phyloP scores from a whole-genome alignment of 2,329 filamentous ascomycete genomes.

The Hypoxylon rubiginosum region DNA sequence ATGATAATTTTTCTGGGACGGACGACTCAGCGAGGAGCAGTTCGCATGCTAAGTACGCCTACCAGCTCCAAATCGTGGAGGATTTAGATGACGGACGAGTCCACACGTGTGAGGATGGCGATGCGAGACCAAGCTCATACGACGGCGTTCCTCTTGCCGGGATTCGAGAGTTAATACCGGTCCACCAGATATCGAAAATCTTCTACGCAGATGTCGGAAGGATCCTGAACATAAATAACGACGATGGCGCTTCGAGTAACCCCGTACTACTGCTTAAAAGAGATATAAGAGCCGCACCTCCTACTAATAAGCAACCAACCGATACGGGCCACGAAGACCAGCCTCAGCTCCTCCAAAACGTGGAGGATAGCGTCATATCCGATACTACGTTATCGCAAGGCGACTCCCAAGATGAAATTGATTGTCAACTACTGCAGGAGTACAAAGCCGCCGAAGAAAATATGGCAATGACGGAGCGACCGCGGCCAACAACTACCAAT shows the following conservation, averaged over 20 bases:
- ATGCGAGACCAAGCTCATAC: constrained; percentile 50
- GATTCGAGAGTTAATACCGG: constrained; percentile 66
- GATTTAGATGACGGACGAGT: constrained; percentile 75
- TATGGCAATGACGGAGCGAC: neutral
- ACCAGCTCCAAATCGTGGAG: constrained; percentile 85
- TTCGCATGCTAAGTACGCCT: constrained; percentile 70
- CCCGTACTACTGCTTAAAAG: constrained; percentile 82
- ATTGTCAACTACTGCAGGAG: constrained; percentile 61
- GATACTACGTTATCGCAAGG: constrained; percentile 46
- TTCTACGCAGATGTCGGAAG: constrained; percentile 94
- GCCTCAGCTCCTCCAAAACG: constrained; percentile 30
- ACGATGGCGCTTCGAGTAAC: constrained; percentile 74
- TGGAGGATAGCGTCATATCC: constrained; percentile 31
- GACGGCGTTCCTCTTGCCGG: constrained; percentile 60
- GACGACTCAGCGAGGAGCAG: constrained; percentile 45
- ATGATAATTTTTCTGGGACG: constrained; percentile 16
- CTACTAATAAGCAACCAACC: constrained; percentile 47
- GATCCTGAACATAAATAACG: constrained; percentile 80
- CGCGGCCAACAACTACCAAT: constrained; percentile 16
- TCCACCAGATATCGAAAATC: constrained; percentile 81
- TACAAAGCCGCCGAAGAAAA: constrained; percentile 42
- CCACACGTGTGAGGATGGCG: constrained; percentile 59
- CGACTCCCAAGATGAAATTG: constrained; percentile 60
- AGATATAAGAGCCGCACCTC: constrained; percentile 70
- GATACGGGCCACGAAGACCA: constrained; percentile 64